Base-by-base conservation (phyloP, 1,139 yeast species). In the Lodderomyces metapsilosis region DNA sequence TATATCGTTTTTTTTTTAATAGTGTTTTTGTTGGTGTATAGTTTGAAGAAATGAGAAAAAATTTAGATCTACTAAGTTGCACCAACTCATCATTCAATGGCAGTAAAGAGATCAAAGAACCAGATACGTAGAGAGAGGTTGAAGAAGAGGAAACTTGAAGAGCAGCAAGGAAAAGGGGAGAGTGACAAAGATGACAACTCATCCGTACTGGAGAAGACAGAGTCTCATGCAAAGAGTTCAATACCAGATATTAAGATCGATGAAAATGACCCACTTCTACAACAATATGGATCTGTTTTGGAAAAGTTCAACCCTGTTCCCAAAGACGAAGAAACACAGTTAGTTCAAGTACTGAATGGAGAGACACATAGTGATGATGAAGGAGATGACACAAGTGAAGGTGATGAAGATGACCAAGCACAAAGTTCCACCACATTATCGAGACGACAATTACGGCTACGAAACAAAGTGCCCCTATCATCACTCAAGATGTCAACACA, bases 111-210 rank as follows among this genome's bases (percentile, higher is more conserved):
- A 49, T 63, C 79, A 4, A 80, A 80, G 64, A 80, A 80, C 52
- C 89, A 83, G 62, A 61, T 81, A 38, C 70, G 91, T 43, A 66
- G 89, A 42, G 87, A 80, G 53, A 69, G 70, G 53, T 77, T 74
- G 9, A 82, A 82, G 59, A 71, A 61, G 45, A 65, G 76, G 52
- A 80, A 75, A 54, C 43, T 60, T 7, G 44, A 44, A 9, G 36
- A 31, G 15, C 28, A 31, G 16, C 20, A 35, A 23, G 25, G 24
- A 3, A 40, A 33, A 12, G 33, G 22, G 23, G 9, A 12, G 12
- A 31, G 10, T 4, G 34, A 35, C 13, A 22, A 24, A n/a, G 24
- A 32, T 3, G 23, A 25, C n/a, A 30, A 9, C 11, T 13, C 15
- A 6, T 16, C 18, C 5, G 34, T 22, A n/a, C 10, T n/a, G n/a